Base-by-base conservation (phyloP, 2,329 filamentous ascomycete species). In the Rachicladosporium sp. region DNA sequence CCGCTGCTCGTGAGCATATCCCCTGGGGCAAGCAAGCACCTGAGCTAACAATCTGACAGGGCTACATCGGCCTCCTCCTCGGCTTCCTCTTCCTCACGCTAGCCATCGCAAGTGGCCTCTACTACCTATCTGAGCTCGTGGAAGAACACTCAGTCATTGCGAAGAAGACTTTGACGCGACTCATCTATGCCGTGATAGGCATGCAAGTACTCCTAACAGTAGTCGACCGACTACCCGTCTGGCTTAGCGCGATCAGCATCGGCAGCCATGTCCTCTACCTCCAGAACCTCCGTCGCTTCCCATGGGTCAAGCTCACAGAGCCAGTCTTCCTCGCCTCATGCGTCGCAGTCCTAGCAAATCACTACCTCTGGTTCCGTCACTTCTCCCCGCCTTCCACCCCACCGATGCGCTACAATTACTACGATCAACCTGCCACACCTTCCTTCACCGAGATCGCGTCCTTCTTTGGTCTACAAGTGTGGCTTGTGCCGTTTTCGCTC, bases 111-210 rank as follows among this genome's bases (percentile, higher is more conserved):
- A 95, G 87, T n/a, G 91, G 91, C 30, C 78, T 98, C 19, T 98
- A 98, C 68, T 98, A 98, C 62, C 80, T 98, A 40, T 95, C 89
- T 15, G 91, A 98, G 62, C 78, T 96, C 10, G 91, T 98, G 45
- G 91, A 98, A 66, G 91, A 98, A 62, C 89, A 98, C 59, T 95
- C 89, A 3, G 89, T 96, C 8, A 65, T 93, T 46, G 83, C 88
- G 10, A 93, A 93, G 59, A 84, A 81, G 42, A 68, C 95, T 11
- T 71, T 98, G 38, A 82, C 75, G 29, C 79, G 77, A 32, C 70
- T 96, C 41, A 95, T 96, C 54, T 94, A 94, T 66, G 68, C 66
- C 46, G 77, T 94, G 48, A 80, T 95, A 45, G 73, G 54, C 23
- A 59, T 87, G 5, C 89, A 95, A 59, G 45, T 78, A 7, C 64